These are phyloP conservation scores for Pleurotus ostreatus DNA, from an alignment of 768 basidiomycete species.

Conservation along the genomic window DNA sequence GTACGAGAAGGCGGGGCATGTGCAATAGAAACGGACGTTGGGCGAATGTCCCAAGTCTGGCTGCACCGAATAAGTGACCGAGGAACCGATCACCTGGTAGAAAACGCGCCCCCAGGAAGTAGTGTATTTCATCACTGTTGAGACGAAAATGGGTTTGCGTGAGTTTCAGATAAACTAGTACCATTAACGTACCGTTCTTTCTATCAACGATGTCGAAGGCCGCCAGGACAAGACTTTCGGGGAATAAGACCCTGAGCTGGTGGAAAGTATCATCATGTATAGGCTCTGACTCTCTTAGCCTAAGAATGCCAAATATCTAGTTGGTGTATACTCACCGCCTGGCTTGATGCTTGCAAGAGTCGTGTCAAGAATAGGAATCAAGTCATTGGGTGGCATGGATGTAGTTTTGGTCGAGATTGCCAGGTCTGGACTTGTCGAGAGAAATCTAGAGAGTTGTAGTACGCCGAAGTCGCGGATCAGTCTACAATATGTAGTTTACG, in stretches of 20 bases:
- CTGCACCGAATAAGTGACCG: conserved; percentile 55
- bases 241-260: conserved; percentile 53
- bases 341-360: conserved; percentile 4
- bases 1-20: conserved; percentile 71
- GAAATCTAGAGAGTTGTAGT: too few species aligned
- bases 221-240: conserved; percentile 60
- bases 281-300: conserved; percentile 10
- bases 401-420: too few species aligned
- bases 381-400: not conserved
- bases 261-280: conserved; percentile 52
- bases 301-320: too few species aligned
- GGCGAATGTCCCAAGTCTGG: conserved; percentile 28
- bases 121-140: conserved; percentile 55
- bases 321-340: not conserved
- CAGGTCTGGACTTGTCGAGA: too few species aligned
- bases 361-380: not conserved
- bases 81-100: conserved; percentile 69
- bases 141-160: not conserved
- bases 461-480: too few species aligned
- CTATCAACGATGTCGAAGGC: conserved; percentile 78
- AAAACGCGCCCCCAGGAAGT: conserved; percentile 54
- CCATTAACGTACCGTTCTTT: conserved; percentile 46
- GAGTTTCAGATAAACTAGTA: not conserved
- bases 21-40: conserved; percentile 47
- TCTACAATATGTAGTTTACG: too few species aligned